Conservation (phyloP, 768 basidiomycete species). For the Trametes gibbosa region DNA sequence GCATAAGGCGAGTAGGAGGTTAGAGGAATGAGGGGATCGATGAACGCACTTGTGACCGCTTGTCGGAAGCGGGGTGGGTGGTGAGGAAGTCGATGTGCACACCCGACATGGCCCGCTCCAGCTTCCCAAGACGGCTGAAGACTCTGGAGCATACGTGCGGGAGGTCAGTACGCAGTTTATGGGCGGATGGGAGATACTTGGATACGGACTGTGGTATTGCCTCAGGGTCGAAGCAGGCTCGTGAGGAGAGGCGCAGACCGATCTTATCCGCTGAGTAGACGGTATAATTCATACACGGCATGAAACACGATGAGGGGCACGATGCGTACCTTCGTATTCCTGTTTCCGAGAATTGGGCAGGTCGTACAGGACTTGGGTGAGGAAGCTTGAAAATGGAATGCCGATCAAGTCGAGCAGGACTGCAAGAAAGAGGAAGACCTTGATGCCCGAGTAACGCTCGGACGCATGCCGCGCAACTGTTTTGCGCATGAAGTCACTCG, state of each 20-base stretch:
- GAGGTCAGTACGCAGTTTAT: background rate
- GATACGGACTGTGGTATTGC: slow-evolving; percentile 65
- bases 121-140: slow-evolving; percentile 61
- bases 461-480: slow-evolving; percentile 43
- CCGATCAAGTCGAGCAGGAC: slow-evolving; percentile 50
- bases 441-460: slow-evolving; percentile 43
- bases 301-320: too few species aligned
- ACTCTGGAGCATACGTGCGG: slow-evolving; percentile 41
- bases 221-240: slow-evolving; percentile 83
- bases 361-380: slow-evolving; percentile 54
- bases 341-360: slow-evolving; percentile 82
- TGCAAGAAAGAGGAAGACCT: slow-evolving; percentile 39
- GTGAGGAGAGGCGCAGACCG: slow-evolving; percentile 75
- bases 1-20: background rate
- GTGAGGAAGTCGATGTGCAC: slow-evolving; percentile 56
- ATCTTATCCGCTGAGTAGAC: slow-evolving; percentile 70
- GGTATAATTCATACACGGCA: too few species aligned
- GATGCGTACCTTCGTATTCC: slow-evolving; percentile 68
- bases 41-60: slow-evolving; percentile 62
- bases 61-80: slow-evolving; percentile 78
- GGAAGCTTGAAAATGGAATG: slow-evolving; percentile 46
- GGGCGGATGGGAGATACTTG: background rate
- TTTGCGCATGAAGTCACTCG: background rate
- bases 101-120: slow-evolving; percentile 43
- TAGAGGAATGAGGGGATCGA: background rate